A percentile compares a stretch with the other conserved stretches of the same genome.
Conservation (phyloP, 148 eudicot genomes). For the Silene uniflora region DNA sequence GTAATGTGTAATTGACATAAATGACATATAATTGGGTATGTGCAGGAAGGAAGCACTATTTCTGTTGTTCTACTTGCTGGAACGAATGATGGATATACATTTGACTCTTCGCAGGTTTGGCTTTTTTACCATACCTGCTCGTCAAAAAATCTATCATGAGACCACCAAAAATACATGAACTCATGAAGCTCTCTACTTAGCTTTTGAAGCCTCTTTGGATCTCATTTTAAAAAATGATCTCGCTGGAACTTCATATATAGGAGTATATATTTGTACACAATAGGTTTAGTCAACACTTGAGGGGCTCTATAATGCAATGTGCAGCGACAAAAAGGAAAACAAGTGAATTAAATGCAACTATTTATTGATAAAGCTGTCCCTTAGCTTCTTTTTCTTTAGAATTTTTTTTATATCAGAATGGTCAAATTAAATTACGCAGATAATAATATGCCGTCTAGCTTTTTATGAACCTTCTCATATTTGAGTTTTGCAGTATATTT, state of each 20-base stretch:
- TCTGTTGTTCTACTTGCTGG: slow-evolving; percentile 66
- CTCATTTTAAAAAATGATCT: not conserved
- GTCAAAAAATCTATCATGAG: not conserved
- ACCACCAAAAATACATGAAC: not conserved
- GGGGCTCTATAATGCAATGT: not conserved
- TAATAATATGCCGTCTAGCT: not conserved
- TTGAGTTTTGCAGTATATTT: slow-evolving; percentile 46
- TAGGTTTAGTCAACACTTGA: not conserved
- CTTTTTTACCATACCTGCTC: not conserved
- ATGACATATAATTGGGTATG: slow-evolving; percentile 10
- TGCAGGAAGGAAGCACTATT: slow-evolving; percentile 65
- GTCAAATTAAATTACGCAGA: not conserved
- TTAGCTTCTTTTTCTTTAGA: not conserved
- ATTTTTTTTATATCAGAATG: not conserved
- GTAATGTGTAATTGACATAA: slow-evolving; percentile 12
- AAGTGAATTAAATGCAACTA: not conserved
- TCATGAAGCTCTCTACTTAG: not conserved
- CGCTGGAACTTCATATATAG: not conserved
- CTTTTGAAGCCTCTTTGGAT: not conserved
- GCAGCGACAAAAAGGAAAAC: slow-evolving; percentile 2
- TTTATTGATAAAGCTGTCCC: not conserved
- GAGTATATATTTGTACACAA: not conserved
- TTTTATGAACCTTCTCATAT: not conserved
- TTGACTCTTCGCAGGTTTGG: slow-evolving; percentile 73
- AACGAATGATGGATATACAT: slow-evolving; percentile 53